Percentiles rank a stretch among this genome's conserved stretches.
These are phyloP conservation scores for Penicillium sp. DNA, from an alignment of 2,329 filamentous ascomycete genomes.

Conservation along the genomic window DNA sequence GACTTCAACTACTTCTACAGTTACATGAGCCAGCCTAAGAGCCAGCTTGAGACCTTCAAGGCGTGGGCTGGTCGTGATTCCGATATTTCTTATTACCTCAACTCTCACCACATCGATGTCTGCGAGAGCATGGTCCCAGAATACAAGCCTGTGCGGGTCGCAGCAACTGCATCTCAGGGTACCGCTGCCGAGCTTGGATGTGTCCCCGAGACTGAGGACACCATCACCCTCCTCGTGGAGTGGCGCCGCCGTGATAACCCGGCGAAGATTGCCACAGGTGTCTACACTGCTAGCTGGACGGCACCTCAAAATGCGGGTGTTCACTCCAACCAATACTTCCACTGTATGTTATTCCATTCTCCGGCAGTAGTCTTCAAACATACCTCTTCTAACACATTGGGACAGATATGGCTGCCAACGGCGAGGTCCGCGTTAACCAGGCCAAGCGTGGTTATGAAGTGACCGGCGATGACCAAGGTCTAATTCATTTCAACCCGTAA, in stretches of 20 bases:
- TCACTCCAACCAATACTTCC: conserved; percentile 97
- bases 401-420: conserved; percentile 69
- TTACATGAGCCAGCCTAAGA: conserved; percentile 94
- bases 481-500: conserved; percentile 84
- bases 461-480: conserved; percentile 69
- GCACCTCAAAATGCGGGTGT: conserved; percentile 88
- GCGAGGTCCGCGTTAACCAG: conserved; percentile 87
- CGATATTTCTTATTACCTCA: conserved; percentile 94
- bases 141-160: conserved; percentile 73
- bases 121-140: conserved; percentile 88
- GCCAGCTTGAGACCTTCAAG: conserved; percentile 89
- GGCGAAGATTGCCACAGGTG: conserved; percentile 72
- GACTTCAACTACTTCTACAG: conserved; percentile 99
- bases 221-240: conserved; percentile 84
- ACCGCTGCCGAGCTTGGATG: conserved; percentile 77
- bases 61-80: conserved; percentile 89
- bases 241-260: conserved; percentile 74
- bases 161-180: conserved; percentile 76
- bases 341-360: conserved; percentile 51
- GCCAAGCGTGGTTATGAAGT: conserved; percentile 93
- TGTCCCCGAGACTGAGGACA: conserved; percentile 79
- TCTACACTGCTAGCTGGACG: conserved; percentile 94
- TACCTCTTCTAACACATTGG: not conserved
- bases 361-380: not conserved
- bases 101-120: conserved; percentile 90